Evolutionary conservation across 768 basidiomycete genomes (phyloP).

Genomic region (Tricholoma sp.): DNA sequence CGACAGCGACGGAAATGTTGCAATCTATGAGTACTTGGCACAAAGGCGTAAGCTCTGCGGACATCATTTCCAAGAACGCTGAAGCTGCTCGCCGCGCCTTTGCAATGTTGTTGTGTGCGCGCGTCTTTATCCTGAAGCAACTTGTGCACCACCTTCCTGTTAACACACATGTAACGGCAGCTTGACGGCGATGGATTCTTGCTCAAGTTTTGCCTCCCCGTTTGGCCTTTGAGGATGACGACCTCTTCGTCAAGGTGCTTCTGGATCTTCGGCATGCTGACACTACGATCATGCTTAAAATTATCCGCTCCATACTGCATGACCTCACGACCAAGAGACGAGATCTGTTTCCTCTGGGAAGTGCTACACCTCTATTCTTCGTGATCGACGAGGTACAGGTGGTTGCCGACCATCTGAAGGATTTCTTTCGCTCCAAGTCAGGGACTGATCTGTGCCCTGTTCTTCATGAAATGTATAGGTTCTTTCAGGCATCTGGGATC

Average conservation of each 20-base stretch:
- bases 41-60: too few species aligned
- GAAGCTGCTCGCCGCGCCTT: slow-evolving; percentile 8
- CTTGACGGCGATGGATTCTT: slow-evolving; percentile 10
- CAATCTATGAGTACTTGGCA: too few species aligned
- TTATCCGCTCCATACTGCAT: slow-evolving; percentile 3
- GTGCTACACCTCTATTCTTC: slow-evolving; percentile 2
- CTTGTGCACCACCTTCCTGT: background rate
- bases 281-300: slow-evolving; percentile 3
- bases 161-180: slow-evolving; percentile 3
- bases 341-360: background rate
- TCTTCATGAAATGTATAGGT: too few species aligned
- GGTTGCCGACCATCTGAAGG: slow-evolving; percentile 5
- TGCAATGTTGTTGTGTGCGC: slow-evolving; percentile 11
- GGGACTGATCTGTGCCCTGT: slow-evolving; percentile 7
- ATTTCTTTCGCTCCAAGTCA: slow-evolving; percentile 8
- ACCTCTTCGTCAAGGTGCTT: too few species aligned
- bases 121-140: slow-evolving; percentile 9
- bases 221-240: too few species aligned
- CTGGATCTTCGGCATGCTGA: slow-evolving; percentile 2
- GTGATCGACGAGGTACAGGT: slow-evolving; percentile 13
- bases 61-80: slow-evolving; percentile 7
- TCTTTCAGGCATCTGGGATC: background rate
- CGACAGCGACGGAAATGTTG: slow-evolving; percentile 2
- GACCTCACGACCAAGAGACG: background rate
- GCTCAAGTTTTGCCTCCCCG: too few species aligned